phyloP scores from a whole-genome alignment of 768 basidiomycete genomes.

The Coprinellus micaceus region DNA sequence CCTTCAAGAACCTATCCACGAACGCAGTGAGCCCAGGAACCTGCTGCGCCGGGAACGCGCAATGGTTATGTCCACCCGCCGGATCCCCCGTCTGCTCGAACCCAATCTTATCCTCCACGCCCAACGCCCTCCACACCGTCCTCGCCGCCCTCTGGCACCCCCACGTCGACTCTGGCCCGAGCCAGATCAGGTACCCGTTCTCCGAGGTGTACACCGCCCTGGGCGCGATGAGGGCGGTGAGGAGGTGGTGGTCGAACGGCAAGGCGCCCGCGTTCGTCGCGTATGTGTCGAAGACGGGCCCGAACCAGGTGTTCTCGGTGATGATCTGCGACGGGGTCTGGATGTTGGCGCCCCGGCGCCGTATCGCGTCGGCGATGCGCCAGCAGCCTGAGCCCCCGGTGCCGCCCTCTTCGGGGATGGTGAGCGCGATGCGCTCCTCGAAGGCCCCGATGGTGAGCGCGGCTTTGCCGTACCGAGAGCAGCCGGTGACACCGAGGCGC shows the following conservation, averaged over 20 bases:
- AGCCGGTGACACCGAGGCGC: conserved; percentile 54
- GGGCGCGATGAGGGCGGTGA: conserved; percentile 53
- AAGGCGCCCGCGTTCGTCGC: conserved; percentile 41
- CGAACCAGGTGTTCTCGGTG: conserved; percentile 59
- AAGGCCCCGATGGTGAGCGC: conserved; percentile 61
- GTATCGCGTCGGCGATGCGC: conserved; percentile 52
- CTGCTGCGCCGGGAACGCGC: conserved; percentile 46
- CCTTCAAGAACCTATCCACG: conserved; percentile 52
- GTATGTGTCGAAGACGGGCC: conserved; percentile 43
- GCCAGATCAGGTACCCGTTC: conserved; percentile 53
- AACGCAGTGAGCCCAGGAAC: conserved; percentile 47
- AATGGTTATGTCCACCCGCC: conserved; percentile 54
- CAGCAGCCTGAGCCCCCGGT: conserved; percentile 56
- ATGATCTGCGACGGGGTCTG: conserved; percentile 58
- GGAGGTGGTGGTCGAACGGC: conserved; percentile 57
- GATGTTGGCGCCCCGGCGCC: conserved; percentile 35
- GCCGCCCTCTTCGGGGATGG: conserved; percentile 60
- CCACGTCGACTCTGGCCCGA: conserved; percentile 47
- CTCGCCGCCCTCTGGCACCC: conserved; percentile 50
- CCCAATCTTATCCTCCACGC: conserved; percentile 43
- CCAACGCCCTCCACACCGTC: conserved; percentile 48
- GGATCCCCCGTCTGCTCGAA: conserved; percentile 51
- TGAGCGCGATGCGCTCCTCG: conserved; percentile 53
- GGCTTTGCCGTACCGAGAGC: conserved; percentile 59
- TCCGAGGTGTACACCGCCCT: conserved; percentile 50